These are phyloP conservation scores for Nakazawaea siamensis DNA, from an alignment of 805 yeast genomes.

Conservation along the genomic window DNA sequence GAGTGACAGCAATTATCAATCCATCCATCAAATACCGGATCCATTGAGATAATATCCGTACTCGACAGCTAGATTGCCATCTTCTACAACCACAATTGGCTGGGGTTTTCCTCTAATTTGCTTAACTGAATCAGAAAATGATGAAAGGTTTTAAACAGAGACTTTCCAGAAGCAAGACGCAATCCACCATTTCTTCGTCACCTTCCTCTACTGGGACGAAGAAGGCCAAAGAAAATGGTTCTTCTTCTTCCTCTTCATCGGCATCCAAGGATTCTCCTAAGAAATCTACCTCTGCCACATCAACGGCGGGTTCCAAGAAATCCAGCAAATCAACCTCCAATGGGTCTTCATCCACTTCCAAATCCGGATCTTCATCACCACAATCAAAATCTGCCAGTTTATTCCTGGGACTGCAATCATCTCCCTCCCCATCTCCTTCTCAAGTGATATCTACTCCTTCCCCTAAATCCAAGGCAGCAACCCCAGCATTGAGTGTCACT, in stretches of 20 bases:
- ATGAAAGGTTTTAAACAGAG: conserved; percentile 69
- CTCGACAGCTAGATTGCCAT: too few relatives aligned
- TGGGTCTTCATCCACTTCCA: conserved; percentile 4
- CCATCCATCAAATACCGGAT: too few relatives aligned
- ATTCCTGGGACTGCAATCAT: conserved; percentile 14
- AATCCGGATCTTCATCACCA: conserved; percentile 2
- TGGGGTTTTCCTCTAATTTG: too few relatives aligned
- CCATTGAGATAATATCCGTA: too few relatives aligned
- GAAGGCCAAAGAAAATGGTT: conserved; percentile 24
- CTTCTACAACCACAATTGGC: too few relatives aligned
- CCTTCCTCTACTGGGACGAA: conserved; percentile 34
- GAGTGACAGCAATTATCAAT: too few relatives aligned
- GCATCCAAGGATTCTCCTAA: background rate
- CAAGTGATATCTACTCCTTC: conserved; percentile 6
- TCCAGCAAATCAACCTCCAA: conserved; percentile 2
- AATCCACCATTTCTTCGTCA: conserved; percentile 17
- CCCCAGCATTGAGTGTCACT: conserved; percentile 8
- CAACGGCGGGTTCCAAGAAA: conserved; percentile 1
- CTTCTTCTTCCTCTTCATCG: conserved; percentile 15
- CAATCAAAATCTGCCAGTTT: too few relatives aligned
- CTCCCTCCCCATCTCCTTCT: background rate
- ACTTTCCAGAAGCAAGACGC: conserved; percentile 30
- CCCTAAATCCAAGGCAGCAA: conserved; percentile 1
- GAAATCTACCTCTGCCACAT: background rate
- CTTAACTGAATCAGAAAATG: conserved; percentile 33